Percentiles rank a stretch among this genome's conserved stretches.
Conservation (phyloP, 495 filamentous ascomycete species). For the Penicillium argentinense region DNA sequence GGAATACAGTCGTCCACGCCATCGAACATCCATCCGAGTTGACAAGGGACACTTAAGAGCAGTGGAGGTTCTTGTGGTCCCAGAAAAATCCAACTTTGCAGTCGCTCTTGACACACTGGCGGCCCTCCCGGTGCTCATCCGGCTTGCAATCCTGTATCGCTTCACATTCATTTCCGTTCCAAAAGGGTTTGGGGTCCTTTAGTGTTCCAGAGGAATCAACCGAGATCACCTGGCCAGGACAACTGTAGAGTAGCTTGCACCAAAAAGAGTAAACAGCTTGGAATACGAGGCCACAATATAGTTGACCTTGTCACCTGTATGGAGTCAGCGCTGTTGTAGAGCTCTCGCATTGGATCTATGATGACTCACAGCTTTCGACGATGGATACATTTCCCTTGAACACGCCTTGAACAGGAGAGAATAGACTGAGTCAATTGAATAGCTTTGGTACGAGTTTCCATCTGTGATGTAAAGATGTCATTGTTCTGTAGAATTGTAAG, state of each 20-base stretch:
- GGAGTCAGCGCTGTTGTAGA: neutral
- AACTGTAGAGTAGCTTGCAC: neutral
- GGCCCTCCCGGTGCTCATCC: too few species aligned
- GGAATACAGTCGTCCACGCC: too few species aligned
- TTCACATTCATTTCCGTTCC: too few species aligned
- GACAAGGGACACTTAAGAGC: too few species aligned
- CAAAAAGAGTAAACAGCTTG: neutral
- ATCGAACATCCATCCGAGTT: too few species aligned
- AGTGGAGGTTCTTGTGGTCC: too few species aligned
- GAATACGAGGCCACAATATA: neutral
- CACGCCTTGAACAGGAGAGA: neutral
- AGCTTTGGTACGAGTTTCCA: neutral
- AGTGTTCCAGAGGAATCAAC: neutral
- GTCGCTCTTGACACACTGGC: too few species aligned
- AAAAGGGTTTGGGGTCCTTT: too few species aligned
- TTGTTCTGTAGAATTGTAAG: neutral
- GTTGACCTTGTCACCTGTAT: neutral
- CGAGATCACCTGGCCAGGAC: neutral
- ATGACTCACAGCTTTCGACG: neutral
- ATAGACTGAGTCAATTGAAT: neutral
- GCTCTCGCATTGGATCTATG: neutral
- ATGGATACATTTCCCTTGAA: neutral
- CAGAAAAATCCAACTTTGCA: too few species aligned
- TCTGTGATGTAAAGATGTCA: neutral
- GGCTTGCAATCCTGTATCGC: too few species aligned